A percentile compares a stretch with the other conserved stretches of the same genome.
Evolutionary conservation across 768 basidiomycete species (phyloP).

Genomic region (Crepidotus variabilis): DNA sequence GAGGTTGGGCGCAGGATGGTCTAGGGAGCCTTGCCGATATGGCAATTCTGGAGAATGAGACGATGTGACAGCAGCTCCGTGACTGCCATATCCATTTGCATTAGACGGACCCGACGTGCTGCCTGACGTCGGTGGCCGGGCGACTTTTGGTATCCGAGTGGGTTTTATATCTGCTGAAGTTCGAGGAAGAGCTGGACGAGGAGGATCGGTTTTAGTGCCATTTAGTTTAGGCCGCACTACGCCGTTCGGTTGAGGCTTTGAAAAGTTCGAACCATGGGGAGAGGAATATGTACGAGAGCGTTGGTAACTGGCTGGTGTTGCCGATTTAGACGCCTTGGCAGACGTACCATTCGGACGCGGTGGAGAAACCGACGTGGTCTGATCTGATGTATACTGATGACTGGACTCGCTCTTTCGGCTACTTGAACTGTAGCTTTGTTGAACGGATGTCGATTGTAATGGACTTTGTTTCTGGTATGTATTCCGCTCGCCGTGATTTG

Average conservation of each 20-base stretch:
- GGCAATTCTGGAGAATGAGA: conserved; percentile 12
- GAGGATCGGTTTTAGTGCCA: conserved; percentile 27
- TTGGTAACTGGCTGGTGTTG: conserved; percentile 24
- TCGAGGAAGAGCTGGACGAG: conserved; percentile 42
- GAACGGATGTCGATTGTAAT: neutral
- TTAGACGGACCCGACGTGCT: conserved; percentile 27
- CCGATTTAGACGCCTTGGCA: conserved; percentile 6
- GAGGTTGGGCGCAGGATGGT: conserved; percentile 7
- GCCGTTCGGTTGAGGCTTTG: conserved; percentile 24
- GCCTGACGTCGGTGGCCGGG: conserved; percentile 19
- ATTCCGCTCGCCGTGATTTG: conserved; percentile 27
- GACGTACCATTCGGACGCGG: conserved; percentile 1
- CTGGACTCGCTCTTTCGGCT: conserved; percentile 1
- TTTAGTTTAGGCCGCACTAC: conserved; percentile 27
- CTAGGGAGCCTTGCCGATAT: conserved; percentile 12
- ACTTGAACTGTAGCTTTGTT: neutral
- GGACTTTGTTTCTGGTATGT: conserved; percentile 9
- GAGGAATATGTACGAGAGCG: conserved; percentile 67
- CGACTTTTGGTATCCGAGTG: conserved; percentile 49
- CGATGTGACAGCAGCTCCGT: conserved; percentile 15
- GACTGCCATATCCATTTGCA: conserved; percentile 13
- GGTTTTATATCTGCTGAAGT: conserved; percentile 36
- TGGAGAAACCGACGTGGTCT: neutral
- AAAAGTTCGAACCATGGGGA: conserved; percentile 43
- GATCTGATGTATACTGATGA: neutral